A percentile compares a stretch with the other conserved stretches of the same genome.
These are phyloP conservation scores for Trypanosoma rangeli DNA, from an alignment of 208 protist genomes.

Conservation along the genomic window DNA sequence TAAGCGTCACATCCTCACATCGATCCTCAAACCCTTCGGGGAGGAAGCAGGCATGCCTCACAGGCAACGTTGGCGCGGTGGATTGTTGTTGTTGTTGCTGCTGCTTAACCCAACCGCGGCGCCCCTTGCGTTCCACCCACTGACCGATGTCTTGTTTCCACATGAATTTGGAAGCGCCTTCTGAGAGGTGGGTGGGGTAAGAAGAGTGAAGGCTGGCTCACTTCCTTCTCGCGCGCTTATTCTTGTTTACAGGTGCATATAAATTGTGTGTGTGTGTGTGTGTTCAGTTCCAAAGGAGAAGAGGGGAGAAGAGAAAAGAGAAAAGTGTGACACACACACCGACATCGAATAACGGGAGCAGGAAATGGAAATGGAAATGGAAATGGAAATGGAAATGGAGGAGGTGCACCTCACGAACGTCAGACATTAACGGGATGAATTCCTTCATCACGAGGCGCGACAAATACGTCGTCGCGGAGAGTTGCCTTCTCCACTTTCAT, in stretches of 20 bases:
- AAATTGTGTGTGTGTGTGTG: not conserved
- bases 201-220: constrained; percentile 1
- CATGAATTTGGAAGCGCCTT: constrained; percentile 22
- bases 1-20: constrained; percentile 6
- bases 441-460: too few relatives aligned
- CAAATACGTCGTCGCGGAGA: too few relatives aligned
- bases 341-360: not conserved
- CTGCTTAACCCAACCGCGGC: constrained; percentile 26
- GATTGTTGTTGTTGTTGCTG: constrained; percentile 4
- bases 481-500: too few relatives aligned
- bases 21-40: constrained; percentile 29
- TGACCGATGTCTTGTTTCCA: constrained; percentile 65
- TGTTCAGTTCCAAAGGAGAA: not conserved
- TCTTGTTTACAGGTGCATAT: not conserved
- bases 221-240: constrained; percentile 2
- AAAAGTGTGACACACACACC: not conserved
- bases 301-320: not conserved
- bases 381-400: not conserved
- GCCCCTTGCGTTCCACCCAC: constrained; percentile 69
- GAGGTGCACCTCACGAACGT: too few relatives aligned
- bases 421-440: too few relatives aligned
- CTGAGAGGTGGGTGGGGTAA: too few relatives aligned
- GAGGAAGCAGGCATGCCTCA: constrained; percentile 29
- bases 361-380: not conserved
- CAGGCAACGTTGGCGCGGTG: not conserved